Evolutionary conservation across 306 rosid species (phyloP), one percentile per base, ranked within the genome.

Genomic region (Gynostemma pentaphyllum): DNA sequence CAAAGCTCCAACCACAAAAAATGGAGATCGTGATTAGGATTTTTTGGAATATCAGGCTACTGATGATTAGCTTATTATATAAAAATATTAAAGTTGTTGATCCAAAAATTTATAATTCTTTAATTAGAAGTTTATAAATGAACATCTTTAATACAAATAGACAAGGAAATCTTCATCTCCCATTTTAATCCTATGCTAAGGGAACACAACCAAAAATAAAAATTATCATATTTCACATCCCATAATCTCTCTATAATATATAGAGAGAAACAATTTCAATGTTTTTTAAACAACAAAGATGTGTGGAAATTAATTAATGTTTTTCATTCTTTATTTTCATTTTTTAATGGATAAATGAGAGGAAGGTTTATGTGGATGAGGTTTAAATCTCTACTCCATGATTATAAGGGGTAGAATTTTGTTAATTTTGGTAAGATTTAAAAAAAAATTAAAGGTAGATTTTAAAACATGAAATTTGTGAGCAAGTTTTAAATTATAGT

Each of bases 41-140:
- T n/a, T n/a, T n/a, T n/a, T n/a, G n/a, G 62, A 55, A 55, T 55
- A 55, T 30, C 18, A 30, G 32, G 62, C n/a, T 30, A 8, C 62
- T 55, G 32, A 55, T 55, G 9, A 55, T 55, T 55, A 24, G 42
- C 24, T 0, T 55, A 2, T 55, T 55, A 8, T 16, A n/a, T 53
- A 24, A 12, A 53, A 14, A 53, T 30, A 53, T 28, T n/a, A 53
- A 53, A 53, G 2, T 29, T 2, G 23, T 53, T 27, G 14, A 53
- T 15, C 40, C n/a, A n/a, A 53, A 28, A 53, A 13, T 27, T 52
- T 16, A 18, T 18, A 45, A 45, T 16, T 45, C 11, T 18, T 45
- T 5, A n/a, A n/a, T n/a, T 45, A 5, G 22, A n/a, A 6, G 29
- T 49, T 49, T 23, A 49, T 26, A 11, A 50, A 23, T 50, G 2